Conservation (phyloP, 306 rosid genomes). For the Biancaea sappan region DNA sequence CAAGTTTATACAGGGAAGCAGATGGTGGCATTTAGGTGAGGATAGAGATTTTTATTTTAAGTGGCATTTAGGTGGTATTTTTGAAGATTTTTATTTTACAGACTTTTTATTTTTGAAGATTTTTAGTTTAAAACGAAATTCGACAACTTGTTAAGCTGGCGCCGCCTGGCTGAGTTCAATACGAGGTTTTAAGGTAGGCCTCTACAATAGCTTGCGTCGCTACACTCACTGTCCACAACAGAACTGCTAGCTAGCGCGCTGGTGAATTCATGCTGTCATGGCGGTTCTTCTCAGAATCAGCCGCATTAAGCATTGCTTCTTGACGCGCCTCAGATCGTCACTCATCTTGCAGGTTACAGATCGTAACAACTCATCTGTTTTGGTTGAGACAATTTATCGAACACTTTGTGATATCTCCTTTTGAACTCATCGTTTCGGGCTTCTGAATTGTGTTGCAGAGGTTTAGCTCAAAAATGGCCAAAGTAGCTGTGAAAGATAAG, state of each 20-base stretch:
- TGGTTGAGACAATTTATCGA: constrained; percentile 8
- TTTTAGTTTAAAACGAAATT: too few relatives aligned
- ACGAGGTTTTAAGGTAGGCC: too few relatives aligned
- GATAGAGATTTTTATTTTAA: too few relatives aligned
- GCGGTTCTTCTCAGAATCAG: not conserved
- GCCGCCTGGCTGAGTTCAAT: too few relatives aligned
- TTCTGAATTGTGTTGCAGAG: constrained; percentile 23
- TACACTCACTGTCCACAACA: too few relatives aligned
- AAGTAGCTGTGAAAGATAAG: constrained; percentile 12
- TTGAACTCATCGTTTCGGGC: not conserved
- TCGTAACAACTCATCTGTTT: not conserved
- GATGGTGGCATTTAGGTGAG: too few relatives aligned
- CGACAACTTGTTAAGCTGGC: too few relatives aligned
- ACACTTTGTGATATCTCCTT: constrained; percentile 12
- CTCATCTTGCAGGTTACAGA: not conserved
- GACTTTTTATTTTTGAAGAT: too few relatives aligned
- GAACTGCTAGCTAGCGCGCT: not conserved
- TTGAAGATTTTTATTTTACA: too few relatives aligned
- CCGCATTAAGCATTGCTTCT: not conserved
- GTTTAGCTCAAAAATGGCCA: constrained; percentile 15
- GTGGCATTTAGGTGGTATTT: too few relatives aligned
- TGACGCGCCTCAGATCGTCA: not conserved
- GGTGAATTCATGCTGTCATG: not conserved
- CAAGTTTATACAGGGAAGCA: too few relatives aligned
- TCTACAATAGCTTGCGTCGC: too few relatives aligned